Conservation (phyloP, 1,284 basidiomycete genomes). For the Sporisorium iseilematis-ciliati region DNA sequence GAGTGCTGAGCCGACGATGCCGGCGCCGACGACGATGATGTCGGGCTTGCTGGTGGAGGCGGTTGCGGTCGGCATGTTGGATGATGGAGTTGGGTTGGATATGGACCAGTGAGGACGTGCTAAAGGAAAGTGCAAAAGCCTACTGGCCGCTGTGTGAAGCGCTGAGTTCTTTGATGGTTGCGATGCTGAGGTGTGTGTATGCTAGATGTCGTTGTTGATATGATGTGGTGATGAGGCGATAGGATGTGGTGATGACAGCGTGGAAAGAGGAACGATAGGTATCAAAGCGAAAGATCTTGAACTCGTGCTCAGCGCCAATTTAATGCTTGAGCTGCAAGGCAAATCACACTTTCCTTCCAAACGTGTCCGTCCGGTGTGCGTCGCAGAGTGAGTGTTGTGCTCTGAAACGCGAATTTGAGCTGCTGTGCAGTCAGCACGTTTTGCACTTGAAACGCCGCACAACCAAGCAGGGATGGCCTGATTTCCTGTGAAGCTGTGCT, state of each 20-base stretch:
- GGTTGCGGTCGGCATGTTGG: slow-evolving; percentile 16
- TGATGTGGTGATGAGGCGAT: not conserved
- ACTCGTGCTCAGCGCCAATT: too few relatives aligned
- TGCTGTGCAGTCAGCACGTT: too few relatives aligned
- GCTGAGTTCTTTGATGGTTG: not conserved
- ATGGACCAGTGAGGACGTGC: slow-evolving; percentile 28
- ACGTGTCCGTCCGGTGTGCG: too few relatives aligned
- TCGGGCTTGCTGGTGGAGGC: slow-evolving; percentile 28
- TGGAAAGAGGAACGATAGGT: too few relatives aligned
- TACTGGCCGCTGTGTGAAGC: slow-evolving; percentile 15
- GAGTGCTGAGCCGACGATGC: slow-evolving; percentile 66
- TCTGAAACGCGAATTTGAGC: too few relatives aligned
- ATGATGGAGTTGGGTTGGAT: not conserved
- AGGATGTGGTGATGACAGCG: not conserved
- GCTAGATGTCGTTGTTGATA: not conserved
- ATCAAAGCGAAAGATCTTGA: not conserved
- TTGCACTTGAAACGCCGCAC: not conserved
- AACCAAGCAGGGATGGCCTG: slow-evolving; percentile 3
- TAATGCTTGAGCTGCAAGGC: too few relatives aligned
- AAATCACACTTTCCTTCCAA: too few relatives aligned
- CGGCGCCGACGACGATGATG: slow-evolving; percentile 66
- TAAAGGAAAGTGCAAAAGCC: slow-evolving; percentile 7
- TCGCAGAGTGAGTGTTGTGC: too few relatives aligned
- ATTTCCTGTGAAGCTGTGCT: not conserved
- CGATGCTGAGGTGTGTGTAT: not conserved